Evolutionary conservation across 345 rosid species (phyloP).

Genomic region (Rhodamnia rubescens): DNA sequence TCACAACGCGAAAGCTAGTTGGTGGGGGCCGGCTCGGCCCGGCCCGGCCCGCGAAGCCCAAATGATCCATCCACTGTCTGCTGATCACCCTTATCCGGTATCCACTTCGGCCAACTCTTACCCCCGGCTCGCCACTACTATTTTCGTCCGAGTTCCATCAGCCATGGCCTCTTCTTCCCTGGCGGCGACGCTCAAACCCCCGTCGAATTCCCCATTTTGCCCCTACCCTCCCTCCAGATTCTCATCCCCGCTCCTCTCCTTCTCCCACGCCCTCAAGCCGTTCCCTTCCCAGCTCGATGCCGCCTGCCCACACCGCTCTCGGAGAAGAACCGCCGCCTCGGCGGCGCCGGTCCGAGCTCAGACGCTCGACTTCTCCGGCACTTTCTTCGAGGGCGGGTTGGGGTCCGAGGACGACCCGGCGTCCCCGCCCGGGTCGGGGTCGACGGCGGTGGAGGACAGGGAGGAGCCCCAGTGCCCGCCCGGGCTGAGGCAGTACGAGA

Average conservation of each 20-base stretch:
- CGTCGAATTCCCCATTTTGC: conserved; percentile 19
- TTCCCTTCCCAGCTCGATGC: conserved; percentile 18
- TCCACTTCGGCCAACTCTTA: not conserved
- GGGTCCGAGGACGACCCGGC: conserved; percentile 62
- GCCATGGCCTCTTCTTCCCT: conserved; percentile 47
- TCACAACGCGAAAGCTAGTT: not conserved
- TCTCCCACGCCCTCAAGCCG: conserved; percentile 27
- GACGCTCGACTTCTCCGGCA: conserved; percentile 64
- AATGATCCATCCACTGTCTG: not conserved
- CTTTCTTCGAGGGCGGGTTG: conserved; percentile 62
- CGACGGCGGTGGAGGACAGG: conserved; percentile 58
- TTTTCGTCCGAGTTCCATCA: not conserved
- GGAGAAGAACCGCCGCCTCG: conserved; percentile 2
- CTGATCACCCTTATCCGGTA: not conserved
- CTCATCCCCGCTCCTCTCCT: conserved; percentile 30
- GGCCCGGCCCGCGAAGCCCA: not conserved
- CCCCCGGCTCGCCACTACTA: not conserved
- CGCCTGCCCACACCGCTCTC: not conserved
- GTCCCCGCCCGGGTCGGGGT: conserved; percentile 29
- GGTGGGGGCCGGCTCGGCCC: not conserved
- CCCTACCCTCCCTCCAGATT: conserved; percentile 17
- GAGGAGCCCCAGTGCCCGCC: conserved; percentile 88
- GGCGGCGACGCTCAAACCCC: conserved; percentile 4
- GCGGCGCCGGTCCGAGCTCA: conserved; percentile 32
- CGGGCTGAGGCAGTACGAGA: conserved; percentile 79